These are phyloP conservation scores for Fusarium nelsonii DNA, from an alignment of 2,329 filamentous ascomycete species.

Conservation along the genomic window DNA sequence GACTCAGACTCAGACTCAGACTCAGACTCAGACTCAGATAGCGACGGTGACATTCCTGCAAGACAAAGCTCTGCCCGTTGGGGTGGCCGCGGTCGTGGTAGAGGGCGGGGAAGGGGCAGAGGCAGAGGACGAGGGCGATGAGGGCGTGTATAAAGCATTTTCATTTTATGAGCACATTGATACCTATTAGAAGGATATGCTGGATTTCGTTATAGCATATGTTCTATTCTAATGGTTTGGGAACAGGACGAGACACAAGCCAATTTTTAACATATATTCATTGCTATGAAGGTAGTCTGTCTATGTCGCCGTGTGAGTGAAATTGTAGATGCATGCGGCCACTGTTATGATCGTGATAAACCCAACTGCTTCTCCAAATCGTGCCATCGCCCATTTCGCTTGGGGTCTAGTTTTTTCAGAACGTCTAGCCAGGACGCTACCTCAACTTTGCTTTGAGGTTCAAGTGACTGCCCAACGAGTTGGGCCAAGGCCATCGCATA, in stretches of 20 bases:
- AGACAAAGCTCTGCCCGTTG: constrained; percentile 39
- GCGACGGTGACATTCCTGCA: constrained; percentile 46
- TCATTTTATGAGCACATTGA: constrained; percentile 12
- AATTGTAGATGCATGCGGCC: background rate
- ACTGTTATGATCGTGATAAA: constrained; percentile 14
- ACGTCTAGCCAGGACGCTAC: constrained; percentile 71
- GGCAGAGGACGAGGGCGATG: constrained; percentile 33
- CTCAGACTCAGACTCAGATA: constrained; percentile 36
- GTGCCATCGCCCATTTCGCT: constrained; percentile 80
- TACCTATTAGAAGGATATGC: constrained; percentile 7
- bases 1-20: background rate
- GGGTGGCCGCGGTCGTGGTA: constrained; percentile 37
- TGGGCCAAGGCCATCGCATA: constrained; percentile 72
- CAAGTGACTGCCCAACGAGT: constrained; percentile 61
- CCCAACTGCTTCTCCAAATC: constrained; percentile 69
- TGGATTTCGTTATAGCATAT: constrained; percentile 9
- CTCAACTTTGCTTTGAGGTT: constrained; percentile 57
- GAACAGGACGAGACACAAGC: background rate
- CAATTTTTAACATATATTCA: background rate
- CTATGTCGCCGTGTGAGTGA: background rate
- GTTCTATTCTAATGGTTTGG: background rate
- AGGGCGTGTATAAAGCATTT: background rate
- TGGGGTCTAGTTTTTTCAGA: constrained; percentile 77
- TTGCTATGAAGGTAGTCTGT: background rate
- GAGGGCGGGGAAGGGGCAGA: constrained; percentile 30